Base-by-base conservation (phyloP, 148 eudicot species). In the Dysphania ambrosioides region DNA sequence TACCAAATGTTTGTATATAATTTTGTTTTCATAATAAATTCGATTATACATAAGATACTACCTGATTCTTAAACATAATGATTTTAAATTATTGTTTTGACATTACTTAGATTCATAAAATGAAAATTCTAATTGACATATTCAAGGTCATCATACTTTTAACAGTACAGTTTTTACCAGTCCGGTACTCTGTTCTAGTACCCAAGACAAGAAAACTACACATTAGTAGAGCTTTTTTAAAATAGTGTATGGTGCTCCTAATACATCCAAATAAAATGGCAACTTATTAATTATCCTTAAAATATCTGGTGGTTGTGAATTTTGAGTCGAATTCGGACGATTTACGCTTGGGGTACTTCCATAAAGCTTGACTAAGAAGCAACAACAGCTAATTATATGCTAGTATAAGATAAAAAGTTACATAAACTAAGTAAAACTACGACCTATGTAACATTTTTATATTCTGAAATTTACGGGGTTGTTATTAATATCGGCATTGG, bases 351-450 rank as follows among this genome's bases (percentile, higher is more conserved):
- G 64, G 51, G 8, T 56, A 38, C 6, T 16, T 47, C 40, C 49
- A 47, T 41, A 21, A 40, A 72, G 67, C 8, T 21, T 38, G 67
- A 40, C 30, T 27, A 60, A 41, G 55, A 60, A 59, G 66, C 75
- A 59, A 72, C 51, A 41, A 59, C 75, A 60, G 67, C 75, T 72
- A 56, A 72, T 72, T 59, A 65, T 34, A 35, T 35, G 57, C 38
- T 44, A 12, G 51, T 44, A 11, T 44, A 44, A 44, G 12, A 11
- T 44, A 44, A 44, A 12, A 44, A 44, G 21, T 12, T 15, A 44
- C 51, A 12, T 44, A 44, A 44, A 44, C 51, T 47, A 47, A 47
- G 53, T 47, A 13, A 5, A 47, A 47, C 19, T 21, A n/a, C n/a
- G n/a, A n/a, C n/a, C n/a, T n/a, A n/a, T 16, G 75, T 38, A 38